Percentiles rank a stretch among this genome's conserved stretches.
Evolutionary conservation across 202 grass and related monocot species (phyloP).

Genomic region (Zoysia matrella): DNA sequence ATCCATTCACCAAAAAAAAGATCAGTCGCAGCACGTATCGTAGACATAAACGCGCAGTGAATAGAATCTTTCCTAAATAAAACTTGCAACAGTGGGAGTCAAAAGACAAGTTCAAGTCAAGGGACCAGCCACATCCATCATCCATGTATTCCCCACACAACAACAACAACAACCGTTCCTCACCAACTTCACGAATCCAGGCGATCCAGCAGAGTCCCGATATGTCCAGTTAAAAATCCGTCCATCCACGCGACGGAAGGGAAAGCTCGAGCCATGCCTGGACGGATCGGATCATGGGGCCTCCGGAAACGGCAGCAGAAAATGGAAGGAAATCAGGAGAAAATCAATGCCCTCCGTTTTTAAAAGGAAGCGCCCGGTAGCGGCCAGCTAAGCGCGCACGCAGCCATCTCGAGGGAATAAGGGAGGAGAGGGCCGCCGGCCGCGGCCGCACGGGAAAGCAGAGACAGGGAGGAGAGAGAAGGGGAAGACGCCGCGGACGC

Average conservation of each 20-base stretch:
- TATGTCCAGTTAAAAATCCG: neutral
- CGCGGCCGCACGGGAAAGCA: constrained; percentile 59
- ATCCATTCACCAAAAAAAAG: too few species aligned
- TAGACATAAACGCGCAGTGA: neutral
- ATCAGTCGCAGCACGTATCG: neutral
- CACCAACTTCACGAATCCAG: constrained; percentile 3
- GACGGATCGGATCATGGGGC: neutral
- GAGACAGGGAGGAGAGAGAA: neutral
- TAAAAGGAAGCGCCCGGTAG: constrained; percentile 46
- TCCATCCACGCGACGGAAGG: neutral
- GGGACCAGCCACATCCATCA: neutral
- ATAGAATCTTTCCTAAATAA: neutral
- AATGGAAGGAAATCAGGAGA: constrained; percentile 55
- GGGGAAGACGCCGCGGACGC: neutral
- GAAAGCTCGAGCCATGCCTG: neutral
- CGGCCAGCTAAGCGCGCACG: constrained; percentile 65
- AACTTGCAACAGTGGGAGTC: neutral
- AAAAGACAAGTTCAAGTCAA: neutral
- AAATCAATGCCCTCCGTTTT: constrained; percentile 51
- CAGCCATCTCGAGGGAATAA: constrained; percentile 38
- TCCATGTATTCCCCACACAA: too few species aligned
- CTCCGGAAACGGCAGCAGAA: neutral
- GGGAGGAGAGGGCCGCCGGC: neutral
- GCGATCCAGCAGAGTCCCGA: constrained; percentile 13
- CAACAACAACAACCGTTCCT: neutral